Percentiles rank a stretch among this genome's conserved stretches.
These are phyloP conservation scores for Panaeolus papilionaceus DNA, from an alignment of 768 basidiomycete species.

Conservation along the genomic window DNA sequence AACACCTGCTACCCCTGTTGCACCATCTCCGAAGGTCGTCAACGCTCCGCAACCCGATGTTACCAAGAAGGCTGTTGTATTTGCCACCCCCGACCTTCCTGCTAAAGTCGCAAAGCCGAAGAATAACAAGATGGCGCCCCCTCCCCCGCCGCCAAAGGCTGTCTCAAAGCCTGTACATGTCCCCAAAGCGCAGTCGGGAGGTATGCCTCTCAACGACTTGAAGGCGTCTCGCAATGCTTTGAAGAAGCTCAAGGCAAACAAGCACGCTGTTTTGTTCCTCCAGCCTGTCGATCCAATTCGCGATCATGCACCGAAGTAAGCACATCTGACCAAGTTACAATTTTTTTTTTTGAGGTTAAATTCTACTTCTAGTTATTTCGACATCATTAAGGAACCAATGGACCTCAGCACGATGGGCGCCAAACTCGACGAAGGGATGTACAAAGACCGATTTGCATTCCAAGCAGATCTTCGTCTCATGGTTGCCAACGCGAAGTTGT, in stretches of 20 bases:
- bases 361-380: constrained; percentile 72
- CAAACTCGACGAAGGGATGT: constrained; percentile 87
- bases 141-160: constrained; percentile 26
- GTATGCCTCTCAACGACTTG: constrained; percentile 80
- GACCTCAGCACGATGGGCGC: constrained; percentile 89
- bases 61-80: constrained; percentile 42
- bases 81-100: constrained; percentile 40
- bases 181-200: constrained; percentile 75
- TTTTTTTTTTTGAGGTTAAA: constrained; percentile 21
- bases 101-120: constrained; percentile 32
- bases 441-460: constrained; percentile 84
- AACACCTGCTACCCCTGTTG: constrained; percentile 36
- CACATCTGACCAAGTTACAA: constrained; percentile 12
- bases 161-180: constrained; percentile 53
- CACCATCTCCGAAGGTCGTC: constrained; percentile 30
- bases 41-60: constrained; percentile 39
- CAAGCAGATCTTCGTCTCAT: constrained; percentile 88
- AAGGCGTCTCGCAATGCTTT: constrained; percentile 77
- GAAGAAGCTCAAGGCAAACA: constrained; percentile 80
- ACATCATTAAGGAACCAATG: constrained; percentile 92
- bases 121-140: constrained; percentile 29
- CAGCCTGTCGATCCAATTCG: constrained; percentile 97
- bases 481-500: constrained; percentile 85
- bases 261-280: constrained; percentile 75
- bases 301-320: constrained; percentile 87